Base-by-base conservation (phyloP, 2,329 filamentous ascomycete genomes). In the Lecanicillium sp. region DNA sequence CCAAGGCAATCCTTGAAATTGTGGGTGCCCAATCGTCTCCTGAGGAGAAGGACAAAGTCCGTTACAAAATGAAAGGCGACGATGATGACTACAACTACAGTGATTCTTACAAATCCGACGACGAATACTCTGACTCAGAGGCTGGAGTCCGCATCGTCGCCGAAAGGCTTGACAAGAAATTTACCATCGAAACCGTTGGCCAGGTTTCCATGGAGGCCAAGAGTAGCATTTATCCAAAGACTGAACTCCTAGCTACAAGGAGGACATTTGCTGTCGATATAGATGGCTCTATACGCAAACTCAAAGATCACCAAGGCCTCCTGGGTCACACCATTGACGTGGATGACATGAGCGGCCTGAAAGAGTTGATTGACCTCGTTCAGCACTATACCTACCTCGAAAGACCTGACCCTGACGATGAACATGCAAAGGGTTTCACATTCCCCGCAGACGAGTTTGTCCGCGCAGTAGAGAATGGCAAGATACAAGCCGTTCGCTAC, bases 111-210 rank as follows among this genome's bases (percentile, higher is more conserved):
- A 54, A 59, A 2, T 56, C 61, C 1, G 54, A 56, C 3, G 52
- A 53, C 3, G 48, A 59, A 5, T 56, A 63, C 13, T 57, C 51
- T n/a, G 58, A 54, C 4, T 56, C 61, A 2, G 60, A 57, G 2
- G 56, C 58, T 4, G 59, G 63, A 31, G 65, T 66, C 14, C 60
- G 62, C 6, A 66, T 77, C 29, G 62, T 66, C 34, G 62, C 61
- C 13, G 71, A 80, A 43, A 64, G 79, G 29, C 62, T 86, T 19
- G 73, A 82, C 47, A 74, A 81, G 11, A 67, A 72, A 27, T 85
- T 84, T 54, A 92, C 85, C 0, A 73, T 90, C 37, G 83, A 92
- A 13, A 78, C 86, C 48, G 70, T 92, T 41, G 83, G 83, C 0
- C 73, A 85, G 46, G 67, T 83, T 4, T 75, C 75, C 1, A 79